A percentile compares a stretch with the other conserved stretches of the same genome.
Conservation (phyloP, 805 yeast species). For the Scheffersomyces stipitis region DNA sequence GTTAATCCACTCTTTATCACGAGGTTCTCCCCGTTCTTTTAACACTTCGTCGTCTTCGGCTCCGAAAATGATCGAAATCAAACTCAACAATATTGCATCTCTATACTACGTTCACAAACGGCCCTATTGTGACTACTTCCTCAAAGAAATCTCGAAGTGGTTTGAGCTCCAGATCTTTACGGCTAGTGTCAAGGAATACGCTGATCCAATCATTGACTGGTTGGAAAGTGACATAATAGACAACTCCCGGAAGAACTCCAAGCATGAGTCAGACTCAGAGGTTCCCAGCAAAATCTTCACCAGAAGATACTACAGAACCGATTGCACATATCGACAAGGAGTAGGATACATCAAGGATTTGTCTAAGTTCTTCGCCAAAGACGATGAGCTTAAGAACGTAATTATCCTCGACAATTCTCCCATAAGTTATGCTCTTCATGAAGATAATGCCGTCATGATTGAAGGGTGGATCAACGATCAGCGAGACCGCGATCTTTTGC, state of each 20-base stretch:
- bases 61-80: slow-evolving; percentile 75
- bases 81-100: slow-evolving; percentile 65
- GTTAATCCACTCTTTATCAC: slow-evolving; percentile 82
- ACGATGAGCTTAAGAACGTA: slow-evolving; percentile 66
- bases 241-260: slow-evolving; percentile 11
- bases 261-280: slow-evolving; percentile 7
- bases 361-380: slow-evolving; percentile 51
- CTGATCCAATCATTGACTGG: slow-evolving; percentile 95
- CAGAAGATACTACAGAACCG: slow-evolving; percentile 70
- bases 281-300: slow-evolving; percentile 37
- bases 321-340: slow-evolving; percentile 75
- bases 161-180: slow-evolving; percentile 88
- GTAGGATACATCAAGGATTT: slow-evolving; percentile 72
- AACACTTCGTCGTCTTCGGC: slow-evolving; percentile 35
- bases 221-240: slow-evolving; percentile 60
- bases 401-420: slow-evolving; percentile 93
- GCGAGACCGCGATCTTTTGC: slow-evolving; percentile 79
- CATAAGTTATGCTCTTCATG: slow-evolving; percentile 78
- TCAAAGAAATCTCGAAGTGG: slow-evolving; percentile 80
- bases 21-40: slow-evolving; percentile 52
- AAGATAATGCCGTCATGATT: slow-evolving; percentile 84
- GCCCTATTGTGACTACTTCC: slow-evolving; percentile 85
- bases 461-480: slow-evolving; percentile 99
- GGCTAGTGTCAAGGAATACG: slow-evolving; percentile 91
- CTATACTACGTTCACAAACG: slow-evolving; percentile 88